Evolutionary conservation across 306 rosid species (phyloP).

Genomic region (Quercus glauca): DNA sequence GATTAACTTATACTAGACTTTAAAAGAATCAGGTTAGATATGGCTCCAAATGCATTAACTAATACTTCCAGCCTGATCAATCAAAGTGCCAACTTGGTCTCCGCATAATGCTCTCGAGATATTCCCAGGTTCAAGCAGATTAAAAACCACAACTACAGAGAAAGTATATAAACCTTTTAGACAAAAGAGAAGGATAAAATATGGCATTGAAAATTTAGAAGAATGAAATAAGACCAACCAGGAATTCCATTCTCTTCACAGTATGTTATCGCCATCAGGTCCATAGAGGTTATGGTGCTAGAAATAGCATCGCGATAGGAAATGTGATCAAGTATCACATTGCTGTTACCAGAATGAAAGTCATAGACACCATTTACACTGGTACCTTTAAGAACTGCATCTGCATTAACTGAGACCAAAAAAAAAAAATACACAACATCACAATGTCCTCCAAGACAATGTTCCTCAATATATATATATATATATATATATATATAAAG

Average conservation of each 20-base stretch:
- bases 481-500: neutral
- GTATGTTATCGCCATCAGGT: slow-evolving; percentile 46
- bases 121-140: slow-evolving; percentile 64
- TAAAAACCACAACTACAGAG: slow-evolving; percentile 52
- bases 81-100: slow-evolving; percentile 62
- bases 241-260: slow-evolving; percentile 66
- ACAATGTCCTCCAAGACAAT: neutral
- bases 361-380: slow-evolving; percentile 48
- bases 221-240: slow-evolving; percentile 40
- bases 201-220: neutral
- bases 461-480: neutral
- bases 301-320: slow-evolving; percentile 52
- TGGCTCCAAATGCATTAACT: slow-evolving; percentile 7
- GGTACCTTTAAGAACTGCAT: slow-evolving; percentile 58
- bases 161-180: slow-evolving; percentile 19
- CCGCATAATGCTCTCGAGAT: slow-evolving; percentile 68
- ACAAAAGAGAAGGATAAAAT: neutral
- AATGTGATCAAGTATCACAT: slow-evolving; percentile 47
- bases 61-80: slow-evolving; percentile 54
- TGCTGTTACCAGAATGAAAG: slow-evolving; percentile 48
- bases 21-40: neutral
- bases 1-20: neutral
- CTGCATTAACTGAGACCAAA: slow-evolving; percentile 43
- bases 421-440: neutral
- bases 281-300: slow-evolving; percentile 49